Conservation (phyloP, 1,139 yeast genomes). For the Diutina rugosa region DNA sequence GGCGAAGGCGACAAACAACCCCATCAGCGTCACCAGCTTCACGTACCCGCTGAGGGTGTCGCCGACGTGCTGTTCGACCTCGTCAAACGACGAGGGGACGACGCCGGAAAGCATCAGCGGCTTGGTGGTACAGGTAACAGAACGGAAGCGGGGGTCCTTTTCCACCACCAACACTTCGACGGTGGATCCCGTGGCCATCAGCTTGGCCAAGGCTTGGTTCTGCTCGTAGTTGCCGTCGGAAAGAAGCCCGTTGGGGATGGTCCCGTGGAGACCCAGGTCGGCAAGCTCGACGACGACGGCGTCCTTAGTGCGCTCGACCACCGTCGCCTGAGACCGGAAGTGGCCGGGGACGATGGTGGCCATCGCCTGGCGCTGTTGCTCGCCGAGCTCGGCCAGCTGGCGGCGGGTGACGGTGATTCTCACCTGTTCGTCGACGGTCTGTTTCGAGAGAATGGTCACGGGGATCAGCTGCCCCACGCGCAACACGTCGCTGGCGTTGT, state of each 20-base stretch:
- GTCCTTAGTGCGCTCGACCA: constrained; percentile 68
- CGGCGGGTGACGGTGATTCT: constrained; percentile 66
- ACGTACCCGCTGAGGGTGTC: constrained; percentile 55
- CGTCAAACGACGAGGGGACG: background rate
- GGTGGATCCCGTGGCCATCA: constrained; percentile 44
- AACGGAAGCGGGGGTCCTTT: constrained; percentile 47
- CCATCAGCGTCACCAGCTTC: constrained; percentile 62
- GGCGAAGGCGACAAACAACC: constrained; percentile 76
- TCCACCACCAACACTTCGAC: constrained; percentile 56
- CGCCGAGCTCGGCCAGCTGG: constrained; percentile 41
- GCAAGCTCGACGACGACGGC: constrained; percentile 47
- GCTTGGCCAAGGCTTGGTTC: constrained; percentile 49
- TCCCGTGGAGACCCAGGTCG: constrained; percentile 51
- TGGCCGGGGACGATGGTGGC: constrained; percentile 45
- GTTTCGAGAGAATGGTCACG: constrained; percentile 41
- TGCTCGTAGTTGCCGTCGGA: constrained; percentile 67
- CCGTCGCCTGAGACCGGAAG: constrained; percentile 44
- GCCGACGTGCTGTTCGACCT: constrained; percentile 13
- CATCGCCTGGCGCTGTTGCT: constrained; percentile 35
- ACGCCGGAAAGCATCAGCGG: constrained; percentile 8
- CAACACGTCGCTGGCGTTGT: constrained; percentile 65
- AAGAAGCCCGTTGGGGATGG: constrained; percentile 62
- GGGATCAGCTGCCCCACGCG: constrained; percentile 76
- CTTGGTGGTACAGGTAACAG: constrained; percentile 54
- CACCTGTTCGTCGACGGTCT: constrained; percentile 40